A percentile compares a stretch with the other conserved stretches of the same genome.
Evolutionary conservation across 2,329 filamentous ascomycete species (phyloP).

Genomic region (Botrytis medusae): DNA sequence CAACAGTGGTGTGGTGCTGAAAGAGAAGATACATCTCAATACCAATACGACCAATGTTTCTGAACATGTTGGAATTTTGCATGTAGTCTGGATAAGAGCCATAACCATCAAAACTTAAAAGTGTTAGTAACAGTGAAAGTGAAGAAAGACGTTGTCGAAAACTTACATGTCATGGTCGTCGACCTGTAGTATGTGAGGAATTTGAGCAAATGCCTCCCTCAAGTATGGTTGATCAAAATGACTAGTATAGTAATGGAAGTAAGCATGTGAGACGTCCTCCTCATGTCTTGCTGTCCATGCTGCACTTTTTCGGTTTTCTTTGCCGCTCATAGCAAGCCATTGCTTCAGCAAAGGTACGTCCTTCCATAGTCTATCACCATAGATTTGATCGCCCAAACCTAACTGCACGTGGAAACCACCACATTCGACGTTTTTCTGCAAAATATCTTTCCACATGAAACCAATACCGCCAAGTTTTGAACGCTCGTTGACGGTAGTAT

Average conservation of each 20-base stretch:
- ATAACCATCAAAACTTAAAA: conserved; percentile 86
- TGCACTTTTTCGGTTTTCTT: conserved; percentile 87
- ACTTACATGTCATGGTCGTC: conserved; percentile 98
- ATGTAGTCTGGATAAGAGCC: conserved; percentile 98
- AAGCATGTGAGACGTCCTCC: conserved; percentile 92
- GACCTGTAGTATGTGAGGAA: conserved; percentile 87
- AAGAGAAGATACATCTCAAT: conserved; percentile 98
- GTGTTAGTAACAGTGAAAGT: conserved; percentile 23
- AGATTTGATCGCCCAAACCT: conserved; percentile 91
- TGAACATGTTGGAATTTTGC: conserved; percentile 97
- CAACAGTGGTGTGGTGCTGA: conserved; percentile 94
- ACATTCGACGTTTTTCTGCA: conserved; percentile 95
- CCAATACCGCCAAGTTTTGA: conserved; percentile 83
- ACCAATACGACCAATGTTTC: conserved; percentile 92
- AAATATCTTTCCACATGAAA: conserved; percentile 98
- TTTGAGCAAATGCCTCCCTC: conserved; percentile 94
- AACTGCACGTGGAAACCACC: conserved; percentile 94
- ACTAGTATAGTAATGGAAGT: conserved; percentile 98
- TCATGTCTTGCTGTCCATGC: conserved; percentile 93
- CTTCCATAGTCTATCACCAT: conserved; percentile 93
- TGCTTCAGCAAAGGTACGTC: conserved; percentile 92
- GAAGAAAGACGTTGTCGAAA: background rate
- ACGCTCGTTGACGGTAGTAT: conserved; percentile 82
- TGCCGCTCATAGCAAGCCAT: conserved; percentile 90
- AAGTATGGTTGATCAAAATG: conserved; percentile 97